These are phyloP conservation scores for Colletotrichum sp. DNA, from an alignment of 2,329 filamentous ascomycete genomes.

Conservation along the genomic window DNA sequence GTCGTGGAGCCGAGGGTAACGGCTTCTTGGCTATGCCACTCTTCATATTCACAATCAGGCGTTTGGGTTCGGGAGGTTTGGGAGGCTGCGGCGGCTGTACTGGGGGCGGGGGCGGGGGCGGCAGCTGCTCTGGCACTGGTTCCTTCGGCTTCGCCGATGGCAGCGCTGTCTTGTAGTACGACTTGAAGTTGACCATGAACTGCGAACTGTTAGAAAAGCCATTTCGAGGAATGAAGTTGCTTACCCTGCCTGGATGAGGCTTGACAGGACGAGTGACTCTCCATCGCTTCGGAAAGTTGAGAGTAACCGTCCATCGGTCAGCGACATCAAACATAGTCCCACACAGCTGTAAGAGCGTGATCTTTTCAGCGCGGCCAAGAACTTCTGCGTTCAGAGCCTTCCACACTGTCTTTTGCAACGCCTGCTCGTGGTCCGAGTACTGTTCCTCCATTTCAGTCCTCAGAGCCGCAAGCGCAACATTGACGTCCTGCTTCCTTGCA, in stretches of 20 bases:
- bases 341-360: constrained; percentile 47
- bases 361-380: constrained; percentile 45
- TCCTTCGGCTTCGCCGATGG: background rate
- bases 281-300: constrained; percentile 47
- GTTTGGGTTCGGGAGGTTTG: constrained; percentile 29
- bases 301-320: constrained; percentile 43
- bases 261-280: constrained; percentile 38
- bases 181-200: constrained; percentile 43
- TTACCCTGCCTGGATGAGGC: constrained; percentile 40
- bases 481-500: constrained; percentile 67
- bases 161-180: constrained; percentile 36
- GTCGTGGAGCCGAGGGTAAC: background rate
- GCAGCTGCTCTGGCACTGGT: background rate
- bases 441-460: constrained; percentile 49
- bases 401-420: constrained; percentile 47
- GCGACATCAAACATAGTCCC: constrained; percentile 53
- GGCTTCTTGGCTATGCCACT: constrained; percentile 41
- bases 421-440: constrained; percentile 40
- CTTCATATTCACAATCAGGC: constrained; percentile 30
- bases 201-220: constrained; percentile 24
- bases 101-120: constrained; percentile 23
- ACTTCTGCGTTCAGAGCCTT: constrained; percentile 44
- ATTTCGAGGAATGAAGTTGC: constrained; percentile 9
- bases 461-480: constrained; percentile 54
- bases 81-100: constrained; percentile 19